These are phyloP conservation scores for Evernia prunastri DNA, from an alignment of 495 filamentous ascomycete species.

Conservation along the genomic window DNA sequence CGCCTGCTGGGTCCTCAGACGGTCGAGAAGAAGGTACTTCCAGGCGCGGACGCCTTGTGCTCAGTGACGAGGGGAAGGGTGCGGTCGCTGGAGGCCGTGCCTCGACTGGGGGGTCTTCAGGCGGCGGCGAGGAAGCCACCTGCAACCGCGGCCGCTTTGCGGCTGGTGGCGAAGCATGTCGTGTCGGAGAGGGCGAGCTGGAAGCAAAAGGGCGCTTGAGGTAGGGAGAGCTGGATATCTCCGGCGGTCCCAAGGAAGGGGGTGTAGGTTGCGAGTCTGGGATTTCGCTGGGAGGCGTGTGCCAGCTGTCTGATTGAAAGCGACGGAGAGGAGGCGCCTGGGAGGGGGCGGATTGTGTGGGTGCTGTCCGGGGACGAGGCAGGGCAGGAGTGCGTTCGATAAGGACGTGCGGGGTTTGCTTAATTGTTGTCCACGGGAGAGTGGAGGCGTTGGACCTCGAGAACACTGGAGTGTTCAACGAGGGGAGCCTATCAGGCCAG, in stretches of 20 bases:
- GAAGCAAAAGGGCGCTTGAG: slow-evolving; percentile 17
- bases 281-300: slow-evolving; percentile 42
- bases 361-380: slow-evolving; percentile 17
- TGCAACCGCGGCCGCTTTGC: slow-evolving; percentile 17
- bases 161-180: slow-evolving; percentile 14
- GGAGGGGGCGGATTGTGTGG: slow-evolving; percentile 4
- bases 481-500: background rate
- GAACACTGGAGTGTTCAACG: slow-evolving; percentile 6
- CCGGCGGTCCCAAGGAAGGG: background rate
- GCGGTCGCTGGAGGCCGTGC: slow-evolving; percentile 1
- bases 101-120: slow-evolving; percentile 1
- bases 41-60: background rate
- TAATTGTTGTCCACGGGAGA: slow-evolving; percentile 12
- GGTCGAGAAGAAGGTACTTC: background rate
- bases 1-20: background rate
- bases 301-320: slow-evolving; percentile 37
- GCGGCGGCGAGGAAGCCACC: slow-evolving; percentile 13
- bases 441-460: background rate
- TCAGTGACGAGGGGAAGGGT: background rate
- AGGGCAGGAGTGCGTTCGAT: slow-evolving; percentile 23
- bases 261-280: slow-evolving; percentile 31
- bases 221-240: slow-evolving; percentile 17
- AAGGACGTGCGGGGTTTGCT: slow-evolving; percentile 20
- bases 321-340: slow-evolving; percentile 12
- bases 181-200: slow-evolving; percentile 22